These are phyloP conservation scores for Cystobasidium tubakii DNA, from an alignment of 768 basidiomycete genomes.

Conservation along the genomic window DNA sequence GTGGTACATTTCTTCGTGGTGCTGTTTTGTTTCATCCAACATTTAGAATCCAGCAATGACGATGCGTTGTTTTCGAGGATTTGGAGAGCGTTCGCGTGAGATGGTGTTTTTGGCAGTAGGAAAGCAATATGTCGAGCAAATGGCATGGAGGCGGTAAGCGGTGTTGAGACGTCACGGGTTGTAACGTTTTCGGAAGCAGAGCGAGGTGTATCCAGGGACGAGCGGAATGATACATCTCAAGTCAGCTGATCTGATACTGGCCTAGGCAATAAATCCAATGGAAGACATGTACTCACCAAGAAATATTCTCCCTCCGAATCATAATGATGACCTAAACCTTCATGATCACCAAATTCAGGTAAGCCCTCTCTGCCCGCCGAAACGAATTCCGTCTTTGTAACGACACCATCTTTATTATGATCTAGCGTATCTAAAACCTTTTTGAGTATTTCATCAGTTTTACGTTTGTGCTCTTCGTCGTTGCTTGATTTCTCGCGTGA, in stretches of 20 bases:
- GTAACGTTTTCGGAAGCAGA: too few species aligned
- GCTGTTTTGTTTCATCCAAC: too few species aligned
- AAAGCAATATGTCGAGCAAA: too few species aligned
- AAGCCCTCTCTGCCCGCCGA: conserved; percentile 65
- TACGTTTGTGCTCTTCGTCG: conserved; percentile 69
- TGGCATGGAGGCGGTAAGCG: too few species aligned
- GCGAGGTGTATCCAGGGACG: background rate
- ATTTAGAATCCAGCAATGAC: too few species aligned
- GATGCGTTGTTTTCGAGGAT: too few species aligned
- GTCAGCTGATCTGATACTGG: conserved; percentile 1
- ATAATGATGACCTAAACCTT: conserved; percentile 88
- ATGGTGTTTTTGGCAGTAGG: too few species aligned
- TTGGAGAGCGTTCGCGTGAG: too few species aligned
- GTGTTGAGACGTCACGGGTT: too few species aligned
- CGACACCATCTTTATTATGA: conserved; percentile 64
- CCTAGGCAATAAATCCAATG: too few species aligned
- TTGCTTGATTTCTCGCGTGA: conserved; percentile 79
- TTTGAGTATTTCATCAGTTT: conserved; percentile 49
- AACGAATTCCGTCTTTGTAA: conserved; percentile 64
- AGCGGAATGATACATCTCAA: background rate
- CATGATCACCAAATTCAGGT: conserved; percentile 74
- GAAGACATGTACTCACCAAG: conserved; percentile 50
- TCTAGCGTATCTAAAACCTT: conserved; percentile 56
- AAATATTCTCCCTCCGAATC: conserved; percentile 65
- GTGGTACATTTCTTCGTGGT: conserved; percentile 96